phyloP scores from a whole-genome alignment of 78 protist species.

The Dictyostelium discoideum region DNA sequence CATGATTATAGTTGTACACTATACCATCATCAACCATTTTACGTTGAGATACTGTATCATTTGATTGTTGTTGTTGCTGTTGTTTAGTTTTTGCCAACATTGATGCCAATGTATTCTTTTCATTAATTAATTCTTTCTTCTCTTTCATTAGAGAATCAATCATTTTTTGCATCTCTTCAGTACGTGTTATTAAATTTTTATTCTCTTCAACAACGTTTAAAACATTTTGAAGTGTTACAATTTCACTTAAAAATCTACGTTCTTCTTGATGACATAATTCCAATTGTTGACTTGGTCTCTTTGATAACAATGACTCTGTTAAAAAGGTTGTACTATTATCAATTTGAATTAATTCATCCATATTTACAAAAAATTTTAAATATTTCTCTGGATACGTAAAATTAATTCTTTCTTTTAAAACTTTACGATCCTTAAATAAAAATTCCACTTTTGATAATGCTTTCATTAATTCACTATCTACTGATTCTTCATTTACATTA shows the following conservation, averaged over 20 bases:
- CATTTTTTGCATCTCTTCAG: conserved; percentile 71
- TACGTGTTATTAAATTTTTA: conserved; percentile 25
- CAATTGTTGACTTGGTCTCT: conserved; percentile 5
- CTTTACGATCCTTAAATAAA: conserved; percentile 52
- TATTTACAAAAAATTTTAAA: neutral
- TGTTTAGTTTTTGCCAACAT: neutral
- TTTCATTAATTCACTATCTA: conserved; percentile 25
- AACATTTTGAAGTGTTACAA: conserved; percentile 57
- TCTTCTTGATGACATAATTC: conserved; percentile 47
- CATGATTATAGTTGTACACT: conserved; percentile 6
- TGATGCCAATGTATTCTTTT: neutral
- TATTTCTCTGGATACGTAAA: conserved; percentile 74
- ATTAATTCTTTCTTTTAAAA: conserved; percentile 57
- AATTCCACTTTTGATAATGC: conserved; percentile 28
- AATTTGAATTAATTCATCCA: conserved; percentile 25
- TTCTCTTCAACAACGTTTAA: conserved; percentile 63
- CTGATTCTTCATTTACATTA: neutral
- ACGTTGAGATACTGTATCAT: neutral
- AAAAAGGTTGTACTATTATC: conserved; percentile 35
- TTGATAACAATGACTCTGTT: neutral
- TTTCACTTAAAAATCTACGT: conserved; percentile 44
- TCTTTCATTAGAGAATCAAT: conserved; percentile 23
- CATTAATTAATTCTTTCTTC: conserved; percentile 20
- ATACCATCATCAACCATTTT: conserved; percentile 71
- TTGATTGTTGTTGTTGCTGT: neutral